phyloP scores from a whole-genome alignment of 768 basidiomycete genomes.

The Thelephora ganbajun region DNA sequence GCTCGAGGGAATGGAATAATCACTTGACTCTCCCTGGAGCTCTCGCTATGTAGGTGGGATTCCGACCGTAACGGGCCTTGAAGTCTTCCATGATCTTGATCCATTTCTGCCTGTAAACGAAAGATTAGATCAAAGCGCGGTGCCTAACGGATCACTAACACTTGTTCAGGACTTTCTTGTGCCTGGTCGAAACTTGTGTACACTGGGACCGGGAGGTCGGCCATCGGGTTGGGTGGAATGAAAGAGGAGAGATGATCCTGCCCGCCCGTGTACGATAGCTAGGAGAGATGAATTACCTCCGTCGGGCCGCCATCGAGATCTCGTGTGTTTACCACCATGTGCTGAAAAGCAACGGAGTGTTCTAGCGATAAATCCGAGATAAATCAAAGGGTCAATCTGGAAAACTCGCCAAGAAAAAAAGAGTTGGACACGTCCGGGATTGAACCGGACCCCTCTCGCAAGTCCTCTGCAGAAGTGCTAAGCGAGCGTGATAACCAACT shows the following conservation, averaged over 20 bases:
- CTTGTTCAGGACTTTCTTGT: constrained; percentile 40
- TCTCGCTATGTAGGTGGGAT: constrained; percentile 56
- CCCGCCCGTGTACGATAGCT: too few species aligned
- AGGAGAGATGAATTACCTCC: too few species aligned
- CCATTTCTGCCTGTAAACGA: constrained; percentile 34
- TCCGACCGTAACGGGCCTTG: constrained; percentile 44
- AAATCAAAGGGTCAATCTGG: too few species aligned
- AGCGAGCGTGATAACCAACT: constrained; percentile 1
- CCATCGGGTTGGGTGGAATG: constrained; percentile 26
- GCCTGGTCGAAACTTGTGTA: constrained; percentile 43
- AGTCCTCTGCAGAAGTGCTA: neutral
- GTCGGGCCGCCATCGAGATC: too few species aligned
- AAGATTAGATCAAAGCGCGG: neutral
- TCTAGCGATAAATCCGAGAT: too few species aligned
- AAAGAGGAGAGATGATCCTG: too few species aligned
- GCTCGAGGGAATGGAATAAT: constrained; percentile 11
- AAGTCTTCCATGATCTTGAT: constrained; percentile 48
- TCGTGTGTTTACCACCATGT: too few species aligned
- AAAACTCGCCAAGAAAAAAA: neutral
- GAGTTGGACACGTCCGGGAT: neutral
- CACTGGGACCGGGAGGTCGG: constrained; percentile 44
- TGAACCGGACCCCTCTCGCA: neutral
- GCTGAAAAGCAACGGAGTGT: too few species aligned
- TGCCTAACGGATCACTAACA: constrained; percentile 13
- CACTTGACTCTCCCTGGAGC: constrained; percentile 79